phyloP scores from a whole-genome alignment of 306 rosid species.

The Erythrophleum fordii region DNA sequence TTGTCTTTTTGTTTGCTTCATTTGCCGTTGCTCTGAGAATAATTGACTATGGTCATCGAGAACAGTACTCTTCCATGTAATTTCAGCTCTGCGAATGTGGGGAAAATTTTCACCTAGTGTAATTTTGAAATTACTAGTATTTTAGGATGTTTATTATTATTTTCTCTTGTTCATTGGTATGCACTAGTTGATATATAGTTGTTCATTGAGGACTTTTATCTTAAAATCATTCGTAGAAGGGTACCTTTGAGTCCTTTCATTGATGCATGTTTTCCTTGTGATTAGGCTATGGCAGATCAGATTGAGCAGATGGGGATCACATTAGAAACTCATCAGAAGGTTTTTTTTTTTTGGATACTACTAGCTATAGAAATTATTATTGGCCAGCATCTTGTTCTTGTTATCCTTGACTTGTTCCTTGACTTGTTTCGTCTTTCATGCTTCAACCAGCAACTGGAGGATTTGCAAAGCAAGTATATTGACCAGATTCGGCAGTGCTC shows the following conservation, averaged over 20 bases:
- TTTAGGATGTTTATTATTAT: not conserved
- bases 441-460: constrained; percentile 72
- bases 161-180: not conserved
- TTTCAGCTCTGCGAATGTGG: not conserved
- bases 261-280: constrained; percentile 32
- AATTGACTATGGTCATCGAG: not conserved
- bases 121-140: not conserved
- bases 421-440: not conserved
- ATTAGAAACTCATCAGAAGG: constrained; percentile 83
- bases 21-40: not conserved
- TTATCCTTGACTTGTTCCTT: constrained; percentile 27
- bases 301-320: constrained; percentile 87
- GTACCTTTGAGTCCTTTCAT: not conserved
- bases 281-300: constrained; percentile 90
- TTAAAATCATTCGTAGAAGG: not conserved
- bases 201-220: not conserved
- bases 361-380: not conserved
- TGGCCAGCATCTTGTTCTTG: not conserved
- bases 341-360: constrained; percentile 24
- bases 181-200: not conserved
- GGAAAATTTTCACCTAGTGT: not conserved
- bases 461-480: constrained; percentile 62
- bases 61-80: not conserved
- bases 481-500: constrained; percentile 72
- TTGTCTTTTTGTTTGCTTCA: not conserved